Conservation (phyloP, 2,329 filamentous ascomycete species). For the Alternaria burnsii region DNA sequence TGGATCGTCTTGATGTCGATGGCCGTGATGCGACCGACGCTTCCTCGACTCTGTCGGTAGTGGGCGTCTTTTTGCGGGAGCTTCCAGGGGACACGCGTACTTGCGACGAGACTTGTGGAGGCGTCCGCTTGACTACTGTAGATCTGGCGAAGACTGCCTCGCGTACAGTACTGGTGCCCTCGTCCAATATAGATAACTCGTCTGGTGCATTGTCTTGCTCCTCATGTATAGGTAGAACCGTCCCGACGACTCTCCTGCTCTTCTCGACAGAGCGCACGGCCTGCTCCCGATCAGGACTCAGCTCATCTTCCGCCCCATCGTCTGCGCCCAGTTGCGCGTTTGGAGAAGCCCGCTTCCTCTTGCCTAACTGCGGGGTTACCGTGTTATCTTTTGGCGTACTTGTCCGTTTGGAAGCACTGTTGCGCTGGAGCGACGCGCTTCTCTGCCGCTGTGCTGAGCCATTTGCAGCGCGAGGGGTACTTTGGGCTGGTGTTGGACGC, state of each 20-base stretch:
- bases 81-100: conserved; percentile 9
- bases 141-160: conserved; percentile 19
- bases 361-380: conserved; percentile 44
- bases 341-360: conserved; percentile 44
- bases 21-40: conserved; percentile 23
- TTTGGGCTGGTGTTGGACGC: conserved; percentile 36
- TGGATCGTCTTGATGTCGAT: conserved; percentile 24
- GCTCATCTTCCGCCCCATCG: conserved; percentile 42
- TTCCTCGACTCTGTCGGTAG: conserved; percentile 7
- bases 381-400: conserved; percentile 26
- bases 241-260: conserved; percentile 34
- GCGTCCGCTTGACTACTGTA: conserved; percentile 21
- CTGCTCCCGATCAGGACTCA: conserved; percentile 44
- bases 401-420: conserved; percentile 25
- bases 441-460: conserved; percentile 38
- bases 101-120: conserved; percentile 18
- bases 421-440: conserved; percentile 42
- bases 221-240: conserved; percentile 36
- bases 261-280: conserved; percentile 36
- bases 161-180: conserved; percentile 26
- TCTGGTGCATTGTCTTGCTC: conserved; percentile 38
- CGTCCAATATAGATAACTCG: conserved; percentile 39
- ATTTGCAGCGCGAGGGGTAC: conserved; percentile 27
- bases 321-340: conserved; percentile 24
- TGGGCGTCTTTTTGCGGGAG: conserved; percentile 18